These are phyloP conservation scores for Ettlia oleoabundans DNA, from an alignment of 139 green algal genomes.

Conservation along the genomic window DNA sequence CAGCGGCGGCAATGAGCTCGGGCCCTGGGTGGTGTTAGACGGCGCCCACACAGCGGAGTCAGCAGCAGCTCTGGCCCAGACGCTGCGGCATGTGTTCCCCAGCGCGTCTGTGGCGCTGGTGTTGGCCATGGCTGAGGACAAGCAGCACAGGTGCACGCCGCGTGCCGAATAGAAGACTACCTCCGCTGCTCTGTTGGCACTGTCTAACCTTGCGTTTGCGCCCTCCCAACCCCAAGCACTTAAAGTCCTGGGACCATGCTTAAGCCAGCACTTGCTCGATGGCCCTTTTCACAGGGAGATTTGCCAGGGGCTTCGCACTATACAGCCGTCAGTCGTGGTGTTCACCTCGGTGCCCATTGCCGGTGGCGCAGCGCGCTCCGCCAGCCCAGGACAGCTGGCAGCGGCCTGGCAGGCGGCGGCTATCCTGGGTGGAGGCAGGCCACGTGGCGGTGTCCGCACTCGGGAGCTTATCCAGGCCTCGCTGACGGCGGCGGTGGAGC, in stretches of 20 bases:
- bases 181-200: too few species aligned
- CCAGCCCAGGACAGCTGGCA: slow-evolving; percentile 67
- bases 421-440: slow-evolving; percentile 13
- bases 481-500: slow-evolving; percentile 64
- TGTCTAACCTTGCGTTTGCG: too few species aligned
- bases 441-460: slow-evolving; percentile 1
- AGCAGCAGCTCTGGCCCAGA: slow-evolving; percentile 59
- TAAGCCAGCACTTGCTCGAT: too few species aligned
- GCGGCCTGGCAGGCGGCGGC: slow-evolving; percentile 58
- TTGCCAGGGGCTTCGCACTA: slow-evolving; percentile 38
- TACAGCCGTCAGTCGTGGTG: slow-evolving; percentile 57
- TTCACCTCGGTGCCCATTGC: slow-evolving; percentile 79
- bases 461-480: slow-evolving; percentile 77
- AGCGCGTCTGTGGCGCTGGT: slow-evolving; percentile 66
- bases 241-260: too few species aligned
- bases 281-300: slow-evolving; percentile 1
- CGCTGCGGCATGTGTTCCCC: slow-evolving; percentile 60
- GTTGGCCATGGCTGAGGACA: slow-evolving; percentile 85
- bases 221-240: too few species aligned
- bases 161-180: not conserved
- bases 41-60: slow-evolving; percentile 80
- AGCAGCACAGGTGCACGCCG: slow-evolving; percentile 61
- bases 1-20: not conserved
- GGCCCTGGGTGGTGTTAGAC: slow-evolving; percentile 73
- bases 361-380: slow-evolving; percentile 51